Base-by-base conservation (phyloP, 2,329 filamentous ascomycete genomes). In the Magnaporthiopsis poae region DNA sequence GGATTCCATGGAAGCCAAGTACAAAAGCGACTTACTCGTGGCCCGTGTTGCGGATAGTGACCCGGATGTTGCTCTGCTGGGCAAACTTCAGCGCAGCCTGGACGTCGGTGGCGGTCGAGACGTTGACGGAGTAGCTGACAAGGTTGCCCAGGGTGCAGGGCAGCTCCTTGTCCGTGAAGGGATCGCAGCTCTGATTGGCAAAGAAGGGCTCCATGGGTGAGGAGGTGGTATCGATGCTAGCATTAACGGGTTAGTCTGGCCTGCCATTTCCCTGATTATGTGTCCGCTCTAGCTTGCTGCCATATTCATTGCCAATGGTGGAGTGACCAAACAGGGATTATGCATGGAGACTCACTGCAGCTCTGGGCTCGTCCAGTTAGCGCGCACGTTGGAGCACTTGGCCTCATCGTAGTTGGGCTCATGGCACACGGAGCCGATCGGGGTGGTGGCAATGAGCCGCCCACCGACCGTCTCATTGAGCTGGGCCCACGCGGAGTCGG, bases 41-140 rank as follows among this genome's bases (percentile, higher is more conserved):
- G 1, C 84, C 84, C 0, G 84, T 86, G 69, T 86, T 86, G 68
- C 81, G 80, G 68, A 87, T 79, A 36, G 85, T 75, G 0, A 87
- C 70, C 1, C 84, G 80, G 61, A 87, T 75, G 69, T 82, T 83
- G 69, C 82, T 73, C 8, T 78, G 68, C 0, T 72, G 73, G 0
- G 81, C 82, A 66, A 85, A 78, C 64, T 74, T 70, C 65, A 79
- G 68, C 21, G 75, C 74, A 9, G 74, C 73, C 61, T 75, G 73
- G 52, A 75, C 67, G 33, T 75, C 70, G 0, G 68, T 68, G 0
- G 66, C 68, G 1, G 68, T 67, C 62, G 66, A 68, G 25, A 71
- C 73, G 29, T 71, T 70, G 68, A 75, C 69, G 27, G 72, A 71
- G 61, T 68, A 78, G 35, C 76, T 72, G 9, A 75, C 75, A 67